A percentile compares a stretch with the other conserved stretches of the same genome.
Conservation (phyloP, 495 filamentous ascomycete genomes). For the Oidiodendron maius region DNA sequence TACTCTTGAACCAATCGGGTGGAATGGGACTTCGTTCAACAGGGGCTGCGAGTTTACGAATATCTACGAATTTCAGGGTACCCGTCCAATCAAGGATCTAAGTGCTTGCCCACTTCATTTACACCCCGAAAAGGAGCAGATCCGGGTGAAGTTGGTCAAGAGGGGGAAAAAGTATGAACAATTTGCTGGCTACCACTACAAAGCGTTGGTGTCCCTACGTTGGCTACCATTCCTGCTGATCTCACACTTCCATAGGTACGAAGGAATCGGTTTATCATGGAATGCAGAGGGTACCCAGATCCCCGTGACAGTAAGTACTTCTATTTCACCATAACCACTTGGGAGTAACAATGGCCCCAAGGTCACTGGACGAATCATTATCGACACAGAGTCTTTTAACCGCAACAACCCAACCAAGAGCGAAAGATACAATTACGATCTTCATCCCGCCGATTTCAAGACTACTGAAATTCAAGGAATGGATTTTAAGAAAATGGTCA, state of each 20-base stretch:
- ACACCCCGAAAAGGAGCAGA: slow-evolving; percentile 61
- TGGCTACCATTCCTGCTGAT: background rate
- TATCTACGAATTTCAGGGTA: slow-evolving; percentile 71
- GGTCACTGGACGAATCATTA: slow-evolving; percentile 59
- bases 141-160: slow-evolving; percentile 64
- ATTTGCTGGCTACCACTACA: slow-evolving; percentile 77
- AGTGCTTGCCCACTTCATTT: slow-evolving; percentile 72
- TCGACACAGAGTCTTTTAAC: slow-evolving; percentile 77
- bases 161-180: slow-evolving; percentile 78
- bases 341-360: slow-evolving; percentile 24
- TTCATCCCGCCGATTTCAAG: slow-evolving; percentile 10
- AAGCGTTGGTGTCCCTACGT: slow-evolving; percentile 26
- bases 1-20: slow-evolving; percentile 39
- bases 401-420: slow-evolving; percentile 74
- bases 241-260: slow-evolving; percentile 20
- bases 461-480: slow-evolving; percentile 24
- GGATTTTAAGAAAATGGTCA: slow-evolving; percentile 15
- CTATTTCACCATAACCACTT: background rate
- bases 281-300: slow-evolving; percentile 10
- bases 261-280: slow-evolving; percentile 22
- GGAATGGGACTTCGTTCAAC: slow-evolving; percentile 54
- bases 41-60: slow-evolving; percentile 55
- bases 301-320: slow-evolving; percentile 18
- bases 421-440: slow-evolving; percentile 35
- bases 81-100: slow-evolving; percentile 71